A percentile compares a stretch with the other conserved stretches of the same genome.
Evolutionary conservation across 2,329 filamentous ascomycete genomes (phyloP).

Genomic region (Didymella pomorum): DNA sequence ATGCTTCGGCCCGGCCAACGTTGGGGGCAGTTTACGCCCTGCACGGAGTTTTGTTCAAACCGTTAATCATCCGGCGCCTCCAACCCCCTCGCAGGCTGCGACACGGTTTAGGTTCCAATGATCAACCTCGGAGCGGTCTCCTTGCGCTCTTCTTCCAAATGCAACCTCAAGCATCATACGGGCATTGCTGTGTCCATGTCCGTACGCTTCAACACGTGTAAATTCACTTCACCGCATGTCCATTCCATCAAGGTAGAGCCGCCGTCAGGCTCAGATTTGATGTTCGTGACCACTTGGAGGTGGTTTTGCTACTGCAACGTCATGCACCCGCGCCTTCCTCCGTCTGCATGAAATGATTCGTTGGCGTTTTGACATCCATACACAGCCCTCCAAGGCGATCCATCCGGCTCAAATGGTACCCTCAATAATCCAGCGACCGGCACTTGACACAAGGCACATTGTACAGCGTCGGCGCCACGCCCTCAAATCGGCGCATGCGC

Average conservation of each 20-base stretch:
- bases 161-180: neutral
- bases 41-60: neutral
- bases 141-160: neutral
- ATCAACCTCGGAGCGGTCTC: neutral
- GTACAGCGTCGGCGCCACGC: slow-evolving; percentile 26
- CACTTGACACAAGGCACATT: slow-evolving; percentile 5
- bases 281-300: neutral
- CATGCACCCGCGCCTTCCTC: slow-evolving; percentile 31
- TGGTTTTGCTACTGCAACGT: slow-evolving; percentile 16
- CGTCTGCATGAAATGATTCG: slow-evolving; percentile 24
- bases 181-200: neutral
- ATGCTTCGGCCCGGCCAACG: slow-evolving; percentile 2
- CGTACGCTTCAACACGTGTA: slow-evolving; percentile 31
- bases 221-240: slow-evolving; percentile 35
- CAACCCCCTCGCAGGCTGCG: neutral
- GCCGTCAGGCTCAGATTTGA: neutral
- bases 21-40: neutral
- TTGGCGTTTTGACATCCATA: slow-evolving; percentile 18
- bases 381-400: slow-evolving; percentile 9
- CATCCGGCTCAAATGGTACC: neutral
- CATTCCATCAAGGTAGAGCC: slow-evolving; percentile 3
- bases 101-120: neutral
- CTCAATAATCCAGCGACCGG: slow-evolving; percentile 7
- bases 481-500: slow-evolving; percentile 13
- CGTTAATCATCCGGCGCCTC: neutral